A percentile compares a stretch with the other conserved stretches of the same genome.
phyloP scores from a whole-genome alignment of 2,329 filamentous ascomycete genomes.

The Diplodia intermedia region DNA sequence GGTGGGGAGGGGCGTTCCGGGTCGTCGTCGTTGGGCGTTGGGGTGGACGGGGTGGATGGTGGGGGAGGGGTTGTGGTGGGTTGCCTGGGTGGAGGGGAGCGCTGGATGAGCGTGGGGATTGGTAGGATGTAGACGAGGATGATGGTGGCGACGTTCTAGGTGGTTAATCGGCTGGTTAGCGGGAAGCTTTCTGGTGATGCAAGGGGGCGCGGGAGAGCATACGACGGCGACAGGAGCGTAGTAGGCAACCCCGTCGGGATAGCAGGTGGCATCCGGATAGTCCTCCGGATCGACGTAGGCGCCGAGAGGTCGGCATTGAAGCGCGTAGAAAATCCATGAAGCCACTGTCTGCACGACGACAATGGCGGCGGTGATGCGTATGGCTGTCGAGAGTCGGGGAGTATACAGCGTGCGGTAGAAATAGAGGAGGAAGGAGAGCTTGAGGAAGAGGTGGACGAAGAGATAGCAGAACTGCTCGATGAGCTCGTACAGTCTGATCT shows the following conservation, averaged over 20 bases:
- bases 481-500: conserved; percentile 22
- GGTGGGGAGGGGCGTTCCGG: not conserved
- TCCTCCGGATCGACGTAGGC: conserved; percentile 9
- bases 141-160: conserved; percentile 23
- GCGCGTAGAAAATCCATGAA: conserved; percentile 9
- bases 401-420: conserved; percentile 10
- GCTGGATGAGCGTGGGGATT: not conserved
- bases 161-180: not conserved
- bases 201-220: not conserved
- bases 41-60: not conserved
- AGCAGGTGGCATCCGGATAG: conserved; percentile 20
- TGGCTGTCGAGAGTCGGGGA: not conserved
- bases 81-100: not conserved
- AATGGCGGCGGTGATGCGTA: conserved; percentile 3
- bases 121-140: conserved; percentile 30
- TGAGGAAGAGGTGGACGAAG: conserved; percentile 27
- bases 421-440: conserved; percentile 26
- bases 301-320: conserved; percentile 25
- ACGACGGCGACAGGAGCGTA: conserved; percentile 15
- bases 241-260: conserved; percentile 1
- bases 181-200: not conserved
- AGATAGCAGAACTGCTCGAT: conserved; percentile 28
- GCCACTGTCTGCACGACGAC: not conserved
- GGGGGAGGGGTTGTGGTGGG: not conserved
- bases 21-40: not conserved